Base-by-base conservation (phyloP, 2,329 filamentous ascomycete species). In the Aspergillaceae sp. region DNA sequence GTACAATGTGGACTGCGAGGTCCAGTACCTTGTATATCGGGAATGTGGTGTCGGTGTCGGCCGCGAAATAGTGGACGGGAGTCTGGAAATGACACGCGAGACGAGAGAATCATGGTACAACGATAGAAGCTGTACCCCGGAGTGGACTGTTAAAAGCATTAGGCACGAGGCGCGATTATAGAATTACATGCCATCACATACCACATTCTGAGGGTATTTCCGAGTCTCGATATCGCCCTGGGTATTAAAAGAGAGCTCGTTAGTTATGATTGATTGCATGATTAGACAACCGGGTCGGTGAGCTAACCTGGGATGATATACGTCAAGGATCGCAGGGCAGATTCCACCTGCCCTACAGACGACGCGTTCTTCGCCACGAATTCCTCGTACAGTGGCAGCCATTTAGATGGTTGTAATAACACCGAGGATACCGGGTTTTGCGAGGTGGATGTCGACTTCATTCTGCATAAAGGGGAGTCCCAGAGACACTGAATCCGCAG, bases 291-390 rank as follows among this genome's bases (percentile, higher is more conserved):
- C 36, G 27, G 44, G 37, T 30, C 11, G 26, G 43, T 27, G 10
- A 33, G 41, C 52, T 45, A 41, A 65, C 86, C 90, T 48, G 91
- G 92, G 42, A 97, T 92, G 54, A 98, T 89, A 66, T 98, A 98
- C 41, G 91, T 96, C 54, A 98, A 72, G 29, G 89, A 95, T 35
- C 92, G 82, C 61, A 98, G 73, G 9, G 89, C 88, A 52, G 87
- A 94, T 73, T 98, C 92, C 52, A 98, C 91, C 72, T 95, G 90
- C 42, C 88, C 87, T 44, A 98, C 89, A 49, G 94, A 88, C 61
- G 88, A 85, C 50, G 89, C 83, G 66, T 98, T 98, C 71, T 91
- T 92, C 51, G 87, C 86, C 72, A 98, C 91, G 70, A 97, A 96
- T 54, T 92, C 84, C 48, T 70, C 68, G 44, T 70, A 70, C 27